Percentiles rank a stretch among this genome's conserved stretches.
phyloP scores from a whole-genome alignment of 2,329 filamentous ascomycete genomes.

The Ophiosphaerella herpotricha region DNA sequence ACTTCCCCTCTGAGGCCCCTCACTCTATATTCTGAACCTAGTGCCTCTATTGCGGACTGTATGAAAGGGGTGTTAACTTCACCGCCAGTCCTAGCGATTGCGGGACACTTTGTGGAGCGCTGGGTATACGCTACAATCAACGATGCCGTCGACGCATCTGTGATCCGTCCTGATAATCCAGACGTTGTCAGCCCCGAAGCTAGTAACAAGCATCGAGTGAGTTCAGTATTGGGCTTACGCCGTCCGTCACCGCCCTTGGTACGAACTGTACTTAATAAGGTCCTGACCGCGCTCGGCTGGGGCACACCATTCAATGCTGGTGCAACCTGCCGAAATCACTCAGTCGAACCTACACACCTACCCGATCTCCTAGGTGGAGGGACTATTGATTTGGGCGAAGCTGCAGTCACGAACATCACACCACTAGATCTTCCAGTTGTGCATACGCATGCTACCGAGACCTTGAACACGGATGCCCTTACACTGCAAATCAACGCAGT shows the following conservation, averaged over 20 bases:
- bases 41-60: conserved; percentile 17
- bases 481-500: conserved; percentile 12
- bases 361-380: conserved; percentile 8
- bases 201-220: conserved; percentile 23
- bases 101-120: conserved; percentile 30
- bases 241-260: conserved; percentile 27
- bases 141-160: conserved; percentile 36
- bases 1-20: conserved; percentile 31
- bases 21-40: conserved; percentile 20
- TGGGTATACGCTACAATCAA: conserved; percentile 32
- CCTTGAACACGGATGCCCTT: conserved; percentile 6
- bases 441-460: conserved; percentile 8
- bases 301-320: conserved; percentile 9
- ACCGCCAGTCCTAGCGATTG: conserved; percentile 32
- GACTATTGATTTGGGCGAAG: conserved; percentile 23
- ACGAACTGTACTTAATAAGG: conserved; percentile 24
- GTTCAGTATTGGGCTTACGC: conserved; percentile 27
- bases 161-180: conserved; percentile 36
- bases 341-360: not conserved
- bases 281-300: conserved; percentile 35
- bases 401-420: conserved; percentile 25
- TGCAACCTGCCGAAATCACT: conserved; percentile 3
- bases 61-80: conserved; percentile 27
- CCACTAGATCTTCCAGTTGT: conserved; percentile 26
- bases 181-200: conserved; percentile 32